Base-by-base conservation (phyloP, 1,284 basidiomycete genomes). In the Hemileia vastatrix region DNA sequence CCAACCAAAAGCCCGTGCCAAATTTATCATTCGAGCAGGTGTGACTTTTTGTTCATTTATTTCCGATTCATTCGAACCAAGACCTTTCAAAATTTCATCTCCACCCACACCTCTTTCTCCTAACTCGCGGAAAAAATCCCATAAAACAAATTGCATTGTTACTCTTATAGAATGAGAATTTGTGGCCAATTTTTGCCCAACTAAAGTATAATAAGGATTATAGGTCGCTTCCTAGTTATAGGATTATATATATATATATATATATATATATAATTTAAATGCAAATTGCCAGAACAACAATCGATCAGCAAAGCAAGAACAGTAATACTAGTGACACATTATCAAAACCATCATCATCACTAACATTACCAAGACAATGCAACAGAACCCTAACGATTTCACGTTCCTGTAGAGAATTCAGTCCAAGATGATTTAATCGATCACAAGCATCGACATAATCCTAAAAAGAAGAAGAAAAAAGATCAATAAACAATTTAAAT, bases 401-500 rank as follows among this genome's bases (percentile, higher is more conserved):
- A 51, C 95, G 84, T 72, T 94, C 90, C 75, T 97, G 95, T 1
- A 90, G 80, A 67, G 95, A 90, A 0, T 85, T 87, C 52, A 97
- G 79, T 56, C 85, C 87, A 52, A 97, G 81, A 67, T 89, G 86
- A 23, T 84, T 81, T 18, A 98, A 77, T 33, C 89, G 81, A 65
- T 95, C 89, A 68, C 87, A 90, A 0, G 94, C 94, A 72, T 98
- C 90, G 21, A 90, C 80, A 72, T 90, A 98, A 76, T 98, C 95
- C 89, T 91, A 70, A 56, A 4, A 64, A 15, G 15, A 58, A 47
- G 44, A 21, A 49, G 49, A 51, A 45, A 40, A 18, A n/a, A 24
- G 4, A 43, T 5, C 6, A 63, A 3, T 24, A 19, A 13, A 27
- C 31, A 57, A 32, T 43, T 54, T 5, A 27, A 8, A 19, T 3